phyloP scores from a whole-genome alignment of 805 yeast genomes.

The Hanseniaspora clermontiae region DNA sequence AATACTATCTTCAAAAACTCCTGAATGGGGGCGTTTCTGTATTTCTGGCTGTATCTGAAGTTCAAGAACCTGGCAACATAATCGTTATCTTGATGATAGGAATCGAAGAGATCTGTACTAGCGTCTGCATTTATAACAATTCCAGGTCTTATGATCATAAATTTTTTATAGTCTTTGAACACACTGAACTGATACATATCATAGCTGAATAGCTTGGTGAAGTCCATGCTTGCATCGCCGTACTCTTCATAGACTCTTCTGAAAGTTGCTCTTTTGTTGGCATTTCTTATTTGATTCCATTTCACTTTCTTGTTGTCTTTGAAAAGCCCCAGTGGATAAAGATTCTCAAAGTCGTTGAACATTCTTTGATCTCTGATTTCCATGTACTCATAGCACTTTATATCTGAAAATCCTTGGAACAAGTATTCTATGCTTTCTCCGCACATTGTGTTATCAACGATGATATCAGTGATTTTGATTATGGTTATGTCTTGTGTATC shows the following conservation, averaged over 20 bases:
- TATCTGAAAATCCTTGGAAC: constrained; percentile 1
- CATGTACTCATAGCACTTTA: neutral
- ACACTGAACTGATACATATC: constrained; percentile 5
- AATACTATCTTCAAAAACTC: neutral
- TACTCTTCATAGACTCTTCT: constrained; percentile 8
- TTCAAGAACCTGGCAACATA: constrained; percentile 4
- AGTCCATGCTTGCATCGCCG: constrained; percentile 5
- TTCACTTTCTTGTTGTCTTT: neutral
- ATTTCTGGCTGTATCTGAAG: constrained; percentile 8
- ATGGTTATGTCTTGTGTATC: neutral
- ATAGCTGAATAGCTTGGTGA: constrained; percentile 4
- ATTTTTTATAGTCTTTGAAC: constrained; percentile 3
- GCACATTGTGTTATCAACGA: constrained; percentile 1
- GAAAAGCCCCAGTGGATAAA: neutral
- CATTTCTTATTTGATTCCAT: neutral
- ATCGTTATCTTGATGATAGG: neutral
- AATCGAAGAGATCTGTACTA: constrained; percentile 1
- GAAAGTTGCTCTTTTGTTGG: neutral
- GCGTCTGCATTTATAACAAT: neutral
- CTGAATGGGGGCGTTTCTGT: neutral
- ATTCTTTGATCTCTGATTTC: neutral
- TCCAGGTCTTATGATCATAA: constrained; percentile 11
- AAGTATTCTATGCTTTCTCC: constrained; percentile 3
- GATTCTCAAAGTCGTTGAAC: constrained; percentile 1
- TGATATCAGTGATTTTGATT: constrained; percentile 2